Evolutionary conservation across 768 basidiomycete species (phyloP), one percentile per base, ranked within the genome.

Genomic region (Rhizopogon roseolus): DNA sequence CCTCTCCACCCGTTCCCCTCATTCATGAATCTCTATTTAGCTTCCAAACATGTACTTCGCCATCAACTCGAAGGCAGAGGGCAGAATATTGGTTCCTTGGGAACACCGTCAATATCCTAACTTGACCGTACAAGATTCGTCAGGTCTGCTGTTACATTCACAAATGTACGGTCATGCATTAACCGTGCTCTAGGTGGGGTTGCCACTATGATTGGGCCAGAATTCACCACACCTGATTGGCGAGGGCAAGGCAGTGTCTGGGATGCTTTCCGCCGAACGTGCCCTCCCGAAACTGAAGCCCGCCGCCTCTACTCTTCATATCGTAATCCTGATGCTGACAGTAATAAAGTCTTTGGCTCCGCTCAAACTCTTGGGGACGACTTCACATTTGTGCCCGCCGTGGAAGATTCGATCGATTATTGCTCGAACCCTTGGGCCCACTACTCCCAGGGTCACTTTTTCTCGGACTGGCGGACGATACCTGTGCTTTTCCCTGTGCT

Each of bases 1-100:
- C 10, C 27, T n/a, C 4, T 8, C 19, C 1, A 10, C 27, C 16
- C 16, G 25, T 43, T 17, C 7, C 14, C 17, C 37, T 22, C 34
- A 1, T 27, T 41, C 3, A 25, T 56, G 14, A 60, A 36, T 9
- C 8, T 17, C 4, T 29, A 38, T 22, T 37, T 42, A 93, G 85
- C 79, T 98, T 4, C 95, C 96, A 11, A 85, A 98, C 73, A 86
- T 99, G 86, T 89, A 97, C 62, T 85, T 99, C 59, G 84, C 97
- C 0, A 84, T 99, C 71, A 98, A 98, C 62, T 84, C 90, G 22
- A 90, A 88, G 71, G 89, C 94, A 0, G 97, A 98, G 71, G 92
- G 96, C 10, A 86, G 97, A 14, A 84, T 99, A 7, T 76, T 99
- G 13, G 86, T 96, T 5, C 90, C 93, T 40, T 97, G 94, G 93